A percentile compares a stretch with the other conserved stretches of the same genome.
phyloP scores from a whole-genome alignment of 352 stramenopile species.

The Phytophthora fragariae region DNA sequence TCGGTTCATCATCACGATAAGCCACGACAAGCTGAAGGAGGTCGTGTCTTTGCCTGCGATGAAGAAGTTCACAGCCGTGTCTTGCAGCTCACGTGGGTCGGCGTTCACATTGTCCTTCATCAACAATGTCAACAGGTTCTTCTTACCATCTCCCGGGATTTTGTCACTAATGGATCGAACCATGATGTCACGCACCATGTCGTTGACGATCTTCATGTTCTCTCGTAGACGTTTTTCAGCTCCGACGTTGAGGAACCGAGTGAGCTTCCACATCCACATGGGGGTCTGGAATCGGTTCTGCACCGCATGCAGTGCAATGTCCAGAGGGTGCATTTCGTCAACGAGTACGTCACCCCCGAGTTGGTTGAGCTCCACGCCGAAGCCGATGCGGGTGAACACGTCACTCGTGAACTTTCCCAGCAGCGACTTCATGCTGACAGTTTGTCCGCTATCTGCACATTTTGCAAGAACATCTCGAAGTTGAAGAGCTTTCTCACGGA shows the following conservation, averaged over 20 bases:
- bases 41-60: conserved; percentile 65
- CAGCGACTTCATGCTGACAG: conserved; percentile 43
- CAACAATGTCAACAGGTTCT: conserved; percentile 45
- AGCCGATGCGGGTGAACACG: conserved; percentile 71
- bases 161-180: conserved; percentile 38
- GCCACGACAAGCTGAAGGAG: conserved; percentile 56
- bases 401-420: conserved; percentile 69
- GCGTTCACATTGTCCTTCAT: conserved; percentile 37
- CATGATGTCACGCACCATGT: conserved; percentile 49
- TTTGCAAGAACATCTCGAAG: conserved; percentile 35
- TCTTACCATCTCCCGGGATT: not conserved
- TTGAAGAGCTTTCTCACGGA: conserved; percentile 34
- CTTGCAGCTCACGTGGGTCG: conserved; percentile 43
- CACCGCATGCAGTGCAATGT: conserved; percentile 51
- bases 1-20: conserved; percentile 57
- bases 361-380: conserved; percentile 60
- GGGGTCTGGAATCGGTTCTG: conserved; percentile 50
- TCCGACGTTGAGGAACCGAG: conserved; percentile 38
- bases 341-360: conserved; percentile 29
- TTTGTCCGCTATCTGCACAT: conserved; percentile 1
- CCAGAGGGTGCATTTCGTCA: conserved; percentile 29
- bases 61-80: conserved; percentile 69
- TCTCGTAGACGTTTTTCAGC: conserved; percentile 27
- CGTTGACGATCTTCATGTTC: conserved; percentile 42
- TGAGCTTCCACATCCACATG: conserved; percentile 49